Evolutionary conservation across 2,329 filamentous ascomycete species (phyloP).

Genomic region (Furcasterigmium sp.): DNA sequence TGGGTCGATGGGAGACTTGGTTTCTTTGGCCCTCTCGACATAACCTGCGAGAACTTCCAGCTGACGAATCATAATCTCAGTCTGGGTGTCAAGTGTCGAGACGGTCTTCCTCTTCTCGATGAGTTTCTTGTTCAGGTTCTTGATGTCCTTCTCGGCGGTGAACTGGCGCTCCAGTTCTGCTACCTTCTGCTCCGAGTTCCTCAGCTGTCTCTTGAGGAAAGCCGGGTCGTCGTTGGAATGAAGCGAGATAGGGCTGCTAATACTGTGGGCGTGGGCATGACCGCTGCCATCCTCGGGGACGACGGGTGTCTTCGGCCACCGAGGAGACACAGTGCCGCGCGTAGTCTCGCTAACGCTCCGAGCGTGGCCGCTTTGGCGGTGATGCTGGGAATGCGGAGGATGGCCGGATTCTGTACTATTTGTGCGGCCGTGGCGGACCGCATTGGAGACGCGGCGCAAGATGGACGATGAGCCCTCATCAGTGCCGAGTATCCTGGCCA

Average conservation of each 20-base stretch:
- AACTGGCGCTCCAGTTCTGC: slow-evolving; percentile 83
- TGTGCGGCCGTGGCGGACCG: slow-evolving; percentile 86
- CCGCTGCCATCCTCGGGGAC: slow-evolving; percentile 41
- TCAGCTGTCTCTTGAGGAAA: slow-evolving; percentile 68
- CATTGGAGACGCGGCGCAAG: slow-evolving; percentile 84
- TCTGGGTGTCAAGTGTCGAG: slow-evolving; percentile 87
- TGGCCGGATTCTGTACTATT: slow-evolving; percentile 64
- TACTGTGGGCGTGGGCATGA: slow-evolving; percentile 41
- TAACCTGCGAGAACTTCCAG: slow-evolving; percentile 85
- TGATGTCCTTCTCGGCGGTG: slow-evolving; percentile 57
- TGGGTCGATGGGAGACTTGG: slow-evolving; percentile 73
- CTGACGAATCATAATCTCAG: slow-evolving; percentile 91
- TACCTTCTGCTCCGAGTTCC: slow-evolving; percentile 77
- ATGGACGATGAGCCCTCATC: slow-evolving; percentile 77
- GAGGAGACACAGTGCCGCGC: slow-evolving; percentile 56
- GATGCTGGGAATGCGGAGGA: slow-evolving; percentile 11
- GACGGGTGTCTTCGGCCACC: slow-evolving; percentile 65
- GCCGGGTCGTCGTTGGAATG: slow-evolving; percentile 60
- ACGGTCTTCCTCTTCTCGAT: slow-evolving; percentile 94
- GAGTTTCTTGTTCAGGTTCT: slow-evolving; percentile 80
- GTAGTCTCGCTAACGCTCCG: slow-evolving; percentile 66
- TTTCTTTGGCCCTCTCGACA: slow-evolving; percentile 80
- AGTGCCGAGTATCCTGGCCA: slow-evolving; percentile 78
- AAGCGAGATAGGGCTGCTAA: slow-evolving; percentile 67
- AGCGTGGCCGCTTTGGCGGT: slow-evolving; percentile 37